Evolutionary conservation across 2,329 filamentous ascomycete species (phyloP), one percentile per base, ranked within the genome.

Genomic region (Pseudogymnoascus sp.): DNA sequence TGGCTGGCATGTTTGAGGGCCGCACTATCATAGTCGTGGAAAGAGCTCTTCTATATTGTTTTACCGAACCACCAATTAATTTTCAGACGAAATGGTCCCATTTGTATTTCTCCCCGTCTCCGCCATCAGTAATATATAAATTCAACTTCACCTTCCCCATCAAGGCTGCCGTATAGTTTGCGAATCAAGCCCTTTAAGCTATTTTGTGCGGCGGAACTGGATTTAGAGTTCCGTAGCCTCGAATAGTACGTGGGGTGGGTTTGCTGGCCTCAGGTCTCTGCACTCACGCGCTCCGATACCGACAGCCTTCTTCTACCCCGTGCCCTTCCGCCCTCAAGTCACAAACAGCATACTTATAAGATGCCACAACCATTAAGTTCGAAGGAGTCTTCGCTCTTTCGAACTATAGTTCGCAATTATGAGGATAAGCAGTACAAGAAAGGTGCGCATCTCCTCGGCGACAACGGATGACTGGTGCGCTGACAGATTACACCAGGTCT

Each of bases 401-500:
- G 92, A 67, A 91, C 93, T 75, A 88, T 99, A 68, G 91, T 99
- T 72, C 93, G 93, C 75, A 88, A 91, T 78, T 99, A 97, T 82
- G 95, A 99, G 78, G 89, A 93, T 75, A 99, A 99, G 78, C 93
- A 97, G 74, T 97, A 97, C 81, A 99, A 97, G 80, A 90, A 89
- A 77, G 86, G 85, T 86, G 71, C 33, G 70, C 66, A 62, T 40
- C 53, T 21, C 26, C 60, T 65, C 66, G 26, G 42, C 60, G 26
- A n/a, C 63, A 19, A n/a, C 19, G 31, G 59, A 62, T 63, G 40
- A 33, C 62, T 63, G 23, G 42, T 29, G 37, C 62, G 23, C 53
- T 64, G 62, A 62, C 61, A 31, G 59, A 67, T 61, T 66, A 71
- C 50, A 71, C 64, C 65, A 75, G 93, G 93, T 75, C 82, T 99